Evolutionary conservation across 148 eudicot genomes (phyloP).

Genomic region (Dysphania ambrosioides): DNA sequence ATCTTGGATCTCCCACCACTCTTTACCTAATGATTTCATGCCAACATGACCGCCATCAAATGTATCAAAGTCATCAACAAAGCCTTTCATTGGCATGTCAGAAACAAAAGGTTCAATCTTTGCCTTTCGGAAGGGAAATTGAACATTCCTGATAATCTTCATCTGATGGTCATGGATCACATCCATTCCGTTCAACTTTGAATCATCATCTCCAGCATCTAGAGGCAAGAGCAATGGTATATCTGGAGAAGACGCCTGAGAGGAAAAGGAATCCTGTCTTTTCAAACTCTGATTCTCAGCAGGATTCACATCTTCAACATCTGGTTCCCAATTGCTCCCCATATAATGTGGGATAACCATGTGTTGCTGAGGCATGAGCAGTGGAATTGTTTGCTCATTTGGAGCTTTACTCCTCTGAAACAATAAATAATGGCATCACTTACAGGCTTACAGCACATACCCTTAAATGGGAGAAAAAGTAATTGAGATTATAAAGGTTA

Average conservation of each 20-base stretch:
- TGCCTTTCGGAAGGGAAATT: conserved; percentile 67
- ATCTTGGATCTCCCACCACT: conserved; percentile 93
- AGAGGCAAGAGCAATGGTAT: conserved; percentile 89
- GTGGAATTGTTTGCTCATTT: conserved; percentile 81
- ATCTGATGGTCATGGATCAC: conserved; percentile 44
- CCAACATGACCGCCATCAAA: conserved; percentile 32
- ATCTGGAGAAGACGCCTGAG: conserved; percentile 72
- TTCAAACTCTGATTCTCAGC: conserved; percentile 34
- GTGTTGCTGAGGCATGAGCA: conserved; percentile 96
- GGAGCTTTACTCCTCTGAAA: conserved; percentile 96
- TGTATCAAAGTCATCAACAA: conserved; percentile 68
- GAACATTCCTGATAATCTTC: conserved; percentile 48
- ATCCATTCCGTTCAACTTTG: conserved; percentile 40
- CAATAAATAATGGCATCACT: conserved; percentile 17
- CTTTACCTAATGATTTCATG: conserved; percentile 49
- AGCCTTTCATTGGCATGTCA: conserved; percentile 86
- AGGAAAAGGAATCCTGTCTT: conserved; percentile 73
- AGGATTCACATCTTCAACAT: conserved; percentile 28
- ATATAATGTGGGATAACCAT: conserved; percentile 96
- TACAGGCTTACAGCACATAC: conserved; percentile 2
- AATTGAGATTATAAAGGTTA: not conserved
- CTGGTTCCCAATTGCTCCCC: conserved; percentile 54
- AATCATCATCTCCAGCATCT: conserved; percentile 59
- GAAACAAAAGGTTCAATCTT: conserved; percentile 56
- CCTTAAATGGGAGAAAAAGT: conserved; percentile 5